Conservation (phyloP, 371 early-diverging fungal species). For the Smittium culicis region DNA sequence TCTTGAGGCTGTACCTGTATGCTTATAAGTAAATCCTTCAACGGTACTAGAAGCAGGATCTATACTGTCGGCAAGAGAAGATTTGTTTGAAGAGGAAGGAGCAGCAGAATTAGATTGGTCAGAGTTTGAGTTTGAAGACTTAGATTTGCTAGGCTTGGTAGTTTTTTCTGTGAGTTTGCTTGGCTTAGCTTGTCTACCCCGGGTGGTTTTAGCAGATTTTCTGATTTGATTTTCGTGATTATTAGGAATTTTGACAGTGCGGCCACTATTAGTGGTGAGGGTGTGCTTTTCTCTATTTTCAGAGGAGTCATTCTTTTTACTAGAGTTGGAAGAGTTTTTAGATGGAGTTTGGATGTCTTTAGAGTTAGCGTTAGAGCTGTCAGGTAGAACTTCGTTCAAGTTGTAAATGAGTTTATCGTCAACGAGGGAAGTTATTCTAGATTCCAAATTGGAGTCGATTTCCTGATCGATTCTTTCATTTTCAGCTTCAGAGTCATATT, state of each 20-base stretch:
- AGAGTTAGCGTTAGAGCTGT: background rate
- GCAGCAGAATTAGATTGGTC: background rate
- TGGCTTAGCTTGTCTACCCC: background rate
- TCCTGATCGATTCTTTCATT: background rate
- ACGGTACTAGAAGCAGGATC: background rate
- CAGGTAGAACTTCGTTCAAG: background rate
- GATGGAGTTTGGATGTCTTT: background rate
- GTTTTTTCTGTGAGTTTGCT: background rate
- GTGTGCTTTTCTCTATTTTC: background rate
- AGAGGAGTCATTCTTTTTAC: background rate
- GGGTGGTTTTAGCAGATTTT: background rate
- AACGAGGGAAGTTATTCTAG: background rate
- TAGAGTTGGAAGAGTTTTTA: background rate
- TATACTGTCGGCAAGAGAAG: background rate
- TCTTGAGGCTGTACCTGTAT: constrained; percentile 11
- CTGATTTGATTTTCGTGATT: background rate
- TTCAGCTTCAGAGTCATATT: constrained; percentile 1
- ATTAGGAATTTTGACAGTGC: constrained; percentile 2
- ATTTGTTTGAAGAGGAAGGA: background rate
- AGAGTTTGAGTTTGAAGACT: no score
- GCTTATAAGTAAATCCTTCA: background rate
- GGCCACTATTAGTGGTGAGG: constrained; percentile 6
- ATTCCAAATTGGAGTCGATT: background rate
- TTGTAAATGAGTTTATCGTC: background rate
- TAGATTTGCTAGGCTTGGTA: no score